These are phyloP conservation scores for Acacia concinna DNA, from an alignment of 331 rosid genomes.

Conservation along the genomic window DNA sequence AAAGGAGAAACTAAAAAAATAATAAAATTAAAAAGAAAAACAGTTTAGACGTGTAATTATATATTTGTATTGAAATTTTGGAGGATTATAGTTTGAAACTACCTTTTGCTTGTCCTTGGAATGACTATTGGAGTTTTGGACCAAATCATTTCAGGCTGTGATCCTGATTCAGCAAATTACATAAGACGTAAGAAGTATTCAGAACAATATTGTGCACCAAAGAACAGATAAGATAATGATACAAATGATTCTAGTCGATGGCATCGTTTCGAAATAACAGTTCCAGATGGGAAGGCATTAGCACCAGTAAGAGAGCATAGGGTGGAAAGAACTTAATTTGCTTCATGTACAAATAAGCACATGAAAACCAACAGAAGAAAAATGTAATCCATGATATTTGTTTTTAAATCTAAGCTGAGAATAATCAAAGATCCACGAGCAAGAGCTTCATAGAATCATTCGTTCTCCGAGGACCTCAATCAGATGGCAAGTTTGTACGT, in stretches of 20 bases:
- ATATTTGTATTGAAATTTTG: not conserved
- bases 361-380: no score
- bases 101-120: not conserved
- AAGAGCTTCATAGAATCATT: not conserved
- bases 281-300: not conserved
- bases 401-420: not conserved
- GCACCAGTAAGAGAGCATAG: not conserved
- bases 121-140: not conserved
- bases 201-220: not conserved
- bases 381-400: no score
- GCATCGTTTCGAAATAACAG: not conserved
- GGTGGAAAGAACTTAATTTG: not conserved
- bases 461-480: not conserved
- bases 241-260: not conserved
- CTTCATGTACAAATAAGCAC: not conserved
- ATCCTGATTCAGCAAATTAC: not conserved
- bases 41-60: not conserved
- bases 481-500: not conserved
- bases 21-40: not conserved
- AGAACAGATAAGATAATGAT: not conserved
- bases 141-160: not conserved
- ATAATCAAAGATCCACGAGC: not conserved
- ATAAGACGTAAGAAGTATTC: not conserved
- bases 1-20: not conserved
- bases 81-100: not conserved